phyloP scores from a whole-genome alignment of 257 asterid genomes.

The Galeopsis tetrahit region DNA sequence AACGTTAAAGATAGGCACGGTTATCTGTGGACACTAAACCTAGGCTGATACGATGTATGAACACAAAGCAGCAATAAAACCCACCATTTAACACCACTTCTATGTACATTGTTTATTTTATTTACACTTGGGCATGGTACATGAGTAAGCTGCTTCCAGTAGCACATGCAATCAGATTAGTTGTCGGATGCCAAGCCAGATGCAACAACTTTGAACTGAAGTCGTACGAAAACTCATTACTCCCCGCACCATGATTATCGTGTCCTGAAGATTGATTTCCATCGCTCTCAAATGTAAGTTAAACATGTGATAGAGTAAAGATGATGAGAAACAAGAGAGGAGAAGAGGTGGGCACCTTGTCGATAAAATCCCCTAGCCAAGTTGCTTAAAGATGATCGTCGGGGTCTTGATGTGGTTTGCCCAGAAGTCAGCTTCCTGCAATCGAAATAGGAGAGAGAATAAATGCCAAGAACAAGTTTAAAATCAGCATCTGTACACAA shows the following conservation, averaged over 20 bases:
- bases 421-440: constrained; percentile 47
- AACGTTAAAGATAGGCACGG: neutral
- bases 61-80: constrained; percentile 30
- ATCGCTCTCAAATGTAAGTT: neutral
- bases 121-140: constrained; percentile 45
- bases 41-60: neutral
- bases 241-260: constrained; percentile 37
- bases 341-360: constrained; percentile 42
- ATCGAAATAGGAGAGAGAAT: constrained; percentile 15
- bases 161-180: constrained; percentile 68
- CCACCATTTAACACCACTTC: constrained; percentile 2
- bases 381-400: constrained; percentile 71
- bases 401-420: constrained; percentile 52
- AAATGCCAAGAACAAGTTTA: neutral
- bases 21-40: neutral
- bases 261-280: constrained; percentile 40
- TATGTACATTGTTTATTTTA: constrained; percentile 31
- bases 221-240: constrained; percentile 46
- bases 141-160: constrained; percentile 58
- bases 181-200: constrained; percentile 78
- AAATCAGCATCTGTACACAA: no score
- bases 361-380: constrained; percentile 67
- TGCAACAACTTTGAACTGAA: constrained; percentile 61
- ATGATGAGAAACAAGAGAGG: neutral
- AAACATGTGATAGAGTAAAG: neutral